Base-by-base conservation (phyloP, 495 filamentous ascomycete species). In the Amniculicola lignicola region DNA sequence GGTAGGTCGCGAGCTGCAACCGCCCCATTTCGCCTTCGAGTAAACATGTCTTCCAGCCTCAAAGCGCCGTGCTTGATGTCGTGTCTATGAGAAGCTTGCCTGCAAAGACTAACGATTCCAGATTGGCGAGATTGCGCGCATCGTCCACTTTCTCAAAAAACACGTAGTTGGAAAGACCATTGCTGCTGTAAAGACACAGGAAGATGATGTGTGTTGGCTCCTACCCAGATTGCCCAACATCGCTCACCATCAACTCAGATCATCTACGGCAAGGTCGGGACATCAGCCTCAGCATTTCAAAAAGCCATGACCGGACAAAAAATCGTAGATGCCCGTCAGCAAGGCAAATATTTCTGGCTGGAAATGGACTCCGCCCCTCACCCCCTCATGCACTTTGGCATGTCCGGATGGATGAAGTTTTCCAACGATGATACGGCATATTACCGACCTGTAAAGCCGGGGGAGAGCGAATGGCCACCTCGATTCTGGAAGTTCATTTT, bases 281-380 rank as follows among this genome's bases (percentile, higher is more conserved):
- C 88, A 1, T 87, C 78, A 24, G 87, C 82, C 0, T 65, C 78
- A 0, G 83, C 83, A 31, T 87, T 98, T 63, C 74, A 86, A 48
- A 76, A 79, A 31, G 83, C 85, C 2, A 72, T 96, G 67, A 78
- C 77, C 7, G 90, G 89, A 2, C 92, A 89, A 69, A 90, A 82
- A 57, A 74, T 95, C 3, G 59, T 84, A 6, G 82, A 82, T 51
- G 85, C 88, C 2, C 83, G 83, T 0, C 88, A 86, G 54, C 92
- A 95, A 68, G 92, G 92, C 16, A 98, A 97, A 79, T 96, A 96
- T 65, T 95, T 97, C 68, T 98, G 93, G 75, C 77, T 87, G 31
- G 72, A 77, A 38, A 85, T 87, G 79, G 76, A 78, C 21, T 81
- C 79, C 5, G 79, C 89, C 18, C 93, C 93, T 0, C 93, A 98